Base-by-base conservation (phyloP, 2,329 filamentous ascomycete genomes). In the Penicillium sp. region DNA sequence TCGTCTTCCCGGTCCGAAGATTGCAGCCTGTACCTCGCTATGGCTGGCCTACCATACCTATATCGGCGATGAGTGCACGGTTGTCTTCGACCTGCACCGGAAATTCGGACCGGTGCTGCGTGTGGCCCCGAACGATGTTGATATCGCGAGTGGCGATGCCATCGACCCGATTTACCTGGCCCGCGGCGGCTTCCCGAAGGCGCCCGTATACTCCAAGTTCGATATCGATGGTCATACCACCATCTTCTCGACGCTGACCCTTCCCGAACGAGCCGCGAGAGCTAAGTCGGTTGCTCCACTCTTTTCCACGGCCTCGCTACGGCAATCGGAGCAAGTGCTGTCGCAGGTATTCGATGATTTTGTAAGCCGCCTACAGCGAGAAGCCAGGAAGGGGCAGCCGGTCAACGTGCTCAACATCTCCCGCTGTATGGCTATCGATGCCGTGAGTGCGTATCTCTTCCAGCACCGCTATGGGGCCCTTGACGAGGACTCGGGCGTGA, bases 211-310 rank as follows among this genome's bases (percentile, higher is more conserved):
- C 53, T 57, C 59, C 1, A 80, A 80, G 47, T 80, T 80, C 49
- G 73, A 79, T 42, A 75, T 79, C 13, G 77, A 79, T 47, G 74
- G 73, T 1, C 73, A 75, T 48, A 58, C 67, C 18, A 76, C 75
- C 1, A 73, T 81, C 23, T 81, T 81, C 58, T 74, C 70, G 3
- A 69, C 65, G 0, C 60, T 66, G 13, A 67, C 70, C 28, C 56
- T 59, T 4, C 64, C 64, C 1, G 64, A 74, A 32, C 57, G 76
- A n/a, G 66, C 64, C 4, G 48, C 54, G 3, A 59, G 75, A 30
- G 74, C 73, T 13, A 78, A 77, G 50, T 70, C 72, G 18, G 73
- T 79, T 0, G 56, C 69, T 18, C 64, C 71, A 0, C 48, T 79
- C 29, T 80, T 79, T 53, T 56, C 54, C 8, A 51, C 47, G 4